Conservation (phyloP, 1,284 basidiomycete genomes). For the Malassezia slooffiae region DNA sequence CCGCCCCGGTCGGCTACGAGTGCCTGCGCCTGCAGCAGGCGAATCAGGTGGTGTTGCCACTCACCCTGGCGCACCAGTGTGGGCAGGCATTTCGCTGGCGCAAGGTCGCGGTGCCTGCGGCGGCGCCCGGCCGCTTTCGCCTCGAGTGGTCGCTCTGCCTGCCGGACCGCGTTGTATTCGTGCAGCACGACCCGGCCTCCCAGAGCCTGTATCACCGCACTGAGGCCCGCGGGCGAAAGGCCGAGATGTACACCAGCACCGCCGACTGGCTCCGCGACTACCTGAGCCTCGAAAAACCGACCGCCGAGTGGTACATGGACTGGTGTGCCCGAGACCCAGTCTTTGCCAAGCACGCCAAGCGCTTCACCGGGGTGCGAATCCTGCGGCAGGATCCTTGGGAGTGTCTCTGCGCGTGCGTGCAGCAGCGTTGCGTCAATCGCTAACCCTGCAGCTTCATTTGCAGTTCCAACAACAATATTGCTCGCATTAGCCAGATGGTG, state of each 20-base stretch:
- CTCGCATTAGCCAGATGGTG: slow-evolving; percentile 45
- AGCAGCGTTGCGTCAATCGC: no score
- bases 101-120: slow-evolving; percentile 22
- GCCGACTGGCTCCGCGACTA: slow-evolving; percentile 70
- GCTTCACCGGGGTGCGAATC: slow-evolving; percentile 58
- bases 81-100: slow-evolving; percentile 45
- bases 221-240: slow-evolving; percentile 4
- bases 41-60: slow-evolving; percentile 27
- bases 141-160: slow-evolving; percentile 43
- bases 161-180: slow-evolving; percentile 37
- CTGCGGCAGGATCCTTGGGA: slow-evolving; percentile 88
- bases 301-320: slow-evolving; percentile 62
- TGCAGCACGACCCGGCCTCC: slow-evolving; percentile 32
- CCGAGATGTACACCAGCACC: slow-evolving; percentile 49
- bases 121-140: background rate
- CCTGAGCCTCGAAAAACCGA: slow-evolving; percentile 72
- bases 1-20: slow-evolving; percentile 5
- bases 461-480: slow-evolving; percentile 88
- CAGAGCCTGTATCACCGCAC: slow-evolving; percentile 34
- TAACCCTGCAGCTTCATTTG: slow-evolving; percentile 72
- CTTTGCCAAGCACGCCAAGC: slow-evolving; percentile 57
- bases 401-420: slow-evolving; percentile 30
- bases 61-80: slow-evolving; percentile 42
- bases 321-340: slow-evolving; percentile 66
- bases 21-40: slow-evolving; percentile 1